Base-by-base conservation (phyloP, 2,329 filamentous ascomycete species). In the Trichoderma koningii region DNA sequence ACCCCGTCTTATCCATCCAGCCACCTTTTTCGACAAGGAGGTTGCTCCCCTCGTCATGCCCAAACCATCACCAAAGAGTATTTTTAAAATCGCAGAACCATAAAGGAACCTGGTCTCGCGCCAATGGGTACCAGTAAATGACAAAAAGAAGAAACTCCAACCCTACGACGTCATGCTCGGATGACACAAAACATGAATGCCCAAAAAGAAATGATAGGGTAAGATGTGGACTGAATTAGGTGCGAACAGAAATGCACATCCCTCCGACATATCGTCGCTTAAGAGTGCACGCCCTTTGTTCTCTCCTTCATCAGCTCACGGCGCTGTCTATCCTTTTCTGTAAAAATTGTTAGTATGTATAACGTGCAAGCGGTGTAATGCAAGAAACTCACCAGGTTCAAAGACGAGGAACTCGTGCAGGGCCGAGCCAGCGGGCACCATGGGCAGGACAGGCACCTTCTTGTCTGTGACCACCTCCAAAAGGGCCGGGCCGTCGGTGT, bases 371-470 rank as follows among this genome's bases (percentile, higher is more conserved):
- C 6, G 9, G 26, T 6, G 3, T 14, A 12, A 1, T 5, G 14
- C 3, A n/a, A n/a, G 3, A 15, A 2, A 52, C 76, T 70, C 71
- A 76, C 76, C 75, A 67, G 69, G 71, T 47, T 78, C 76, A 53
- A 70, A 70, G 26, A 73, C 69, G 47, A 98, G 83, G 80, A 98
- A 97, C 78, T 98, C 95, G 76, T 98, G 92, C 72, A 99, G 83
- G 66, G 85, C 94, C 68, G 86, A 89, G 44, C 95, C 95, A 45
- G 87, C 89, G 3, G 94, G 94, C 53, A 99, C 95, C 95, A 98
- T 98, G 44, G 95, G 95, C 73, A 98, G 81, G n/a, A 99, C 94
- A 53, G 94, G 94, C 28, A 95, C 89, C 85, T 95, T 90, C 81
- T 89, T 89, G 77, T 98, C 95, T 4, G 92, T 95, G 60, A 97